Evolutionary conservation across 352 stramenopile genomes (phyloP), one percentile per base, ranked within the genome.

Genomic region (Pythium guiyangense): DNA sequence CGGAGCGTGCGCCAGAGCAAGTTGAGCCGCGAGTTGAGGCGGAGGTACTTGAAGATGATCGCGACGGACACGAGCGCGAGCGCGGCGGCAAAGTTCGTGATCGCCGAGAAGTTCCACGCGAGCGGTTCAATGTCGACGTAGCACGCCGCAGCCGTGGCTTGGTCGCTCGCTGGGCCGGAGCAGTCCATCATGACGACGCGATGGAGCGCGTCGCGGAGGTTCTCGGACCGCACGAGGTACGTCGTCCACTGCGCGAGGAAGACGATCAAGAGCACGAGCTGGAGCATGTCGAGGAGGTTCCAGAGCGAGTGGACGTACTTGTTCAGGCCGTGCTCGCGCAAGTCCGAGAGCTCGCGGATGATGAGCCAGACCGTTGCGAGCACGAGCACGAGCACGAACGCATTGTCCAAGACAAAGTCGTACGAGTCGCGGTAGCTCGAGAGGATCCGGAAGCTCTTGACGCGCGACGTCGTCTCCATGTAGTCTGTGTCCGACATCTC

Each of bases 11-110:
- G 79, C 79, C 79, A 92, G n/a, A 92, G 64, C 55, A 92, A 59
- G 49, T 90, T 92, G 22, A 90, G 63, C 1, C 79, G 77, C 47
- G 90, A 61, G 52, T 90, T 92, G 17, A 90, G 63, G 1, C 79
- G 77, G 40, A 92, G 58, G 45, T 90, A 92, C 71, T 92, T 92
- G 68, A 90, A 92, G 40, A 92, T 78, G 52, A 92, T 92, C 0
- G 79, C 78, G 25, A 92, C 73, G 0, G 75, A 87, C 31, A 90
- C 75, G 9, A 92, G 76, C 69, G 78, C 72, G 6, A 92, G 67
- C 18, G 63, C 66, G 15, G 82, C 76, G 6, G 74, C 74, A 40
- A 73, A 81, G 52, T 92, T 86, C 29, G 63, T 88, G 18, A 89
- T 66, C 17, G 69, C 62, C 15, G 67, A 57, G 43, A 80, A 79